Conservation (phyloP, 257 asterid genomes). For the Plantago major region DNA sequence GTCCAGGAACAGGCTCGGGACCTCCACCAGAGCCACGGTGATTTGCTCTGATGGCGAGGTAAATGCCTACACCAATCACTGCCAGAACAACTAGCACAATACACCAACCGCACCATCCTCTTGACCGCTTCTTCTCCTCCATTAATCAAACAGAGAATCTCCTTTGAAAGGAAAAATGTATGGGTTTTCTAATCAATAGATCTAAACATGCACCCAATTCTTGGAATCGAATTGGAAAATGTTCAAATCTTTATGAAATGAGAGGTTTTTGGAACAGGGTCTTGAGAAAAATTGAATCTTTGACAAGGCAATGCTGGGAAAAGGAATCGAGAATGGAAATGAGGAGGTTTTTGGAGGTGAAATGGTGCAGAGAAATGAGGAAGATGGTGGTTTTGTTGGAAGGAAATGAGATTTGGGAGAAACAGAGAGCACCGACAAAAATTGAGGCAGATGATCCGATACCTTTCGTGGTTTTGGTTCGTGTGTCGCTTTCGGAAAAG, state of each 20-base stretch:
- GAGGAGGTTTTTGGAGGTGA: too few relatives aligned
- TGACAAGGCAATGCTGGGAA: too few relatives aligned
- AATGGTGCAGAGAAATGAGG: too few relatives aligned
- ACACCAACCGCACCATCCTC: slow-evolving; percentile 62
- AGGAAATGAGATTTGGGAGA: neutral
- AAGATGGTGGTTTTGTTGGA: neutral
- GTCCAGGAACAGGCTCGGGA: slow-evolving; percentile 73
- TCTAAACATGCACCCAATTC: too few relatives aligned
- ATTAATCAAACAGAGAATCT: slow-evolving; percentile 13
- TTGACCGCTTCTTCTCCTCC: slow-evolving; percentile 42
- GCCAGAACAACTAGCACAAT: slow-evolving; percentile 40
- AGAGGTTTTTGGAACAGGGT: too few relatives aligned
- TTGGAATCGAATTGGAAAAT: too few relatives aligned
- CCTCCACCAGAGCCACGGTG: slow-evolving; percentile 32
- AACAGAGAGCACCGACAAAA: slow-evolving; percentile 6
- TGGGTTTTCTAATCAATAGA: neutral
- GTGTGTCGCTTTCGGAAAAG: neutral
- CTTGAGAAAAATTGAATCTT: too few relatives aligned
- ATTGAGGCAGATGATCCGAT: neutral
- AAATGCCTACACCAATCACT: slow-evolving; percentile 38
- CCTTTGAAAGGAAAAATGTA: neutral
- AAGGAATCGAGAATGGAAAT: too few relatives aligned
- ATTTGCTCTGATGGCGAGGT: slow-evolving; percentile 31
- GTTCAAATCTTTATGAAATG: too few relatives aligned
- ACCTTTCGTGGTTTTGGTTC: neutral